phyloP scores from a whole-genome alignment of 176 grass and related monocot species.

The Zizania latifolia region DNA sequence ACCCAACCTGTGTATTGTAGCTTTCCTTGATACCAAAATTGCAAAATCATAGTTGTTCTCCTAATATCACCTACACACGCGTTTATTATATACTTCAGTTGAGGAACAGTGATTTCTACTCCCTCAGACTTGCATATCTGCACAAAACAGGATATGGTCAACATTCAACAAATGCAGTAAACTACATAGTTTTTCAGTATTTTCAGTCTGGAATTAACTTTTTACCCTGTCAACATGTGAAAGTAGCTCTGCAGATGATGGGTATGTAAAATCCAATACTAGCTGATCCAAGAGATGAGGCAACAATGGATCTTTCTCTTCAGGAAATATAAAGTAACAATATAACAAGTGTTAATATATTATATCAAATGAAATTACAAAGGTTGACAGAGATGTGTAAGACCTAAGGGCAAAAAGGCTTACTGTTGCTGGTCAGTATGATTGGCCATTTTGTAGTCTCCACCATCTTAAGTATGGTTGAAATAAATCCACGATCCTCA shows the following conservation, averaged over 20 bases:
- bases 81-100: conserved; percentile 53
- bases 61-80: conserved; percentile 83
- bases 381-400: background rate
- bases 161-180: conserved; percentile 14
- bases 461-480: conserved; percentile 71
- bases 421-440: conserved; percentile 96
- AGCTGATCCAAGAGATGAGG: conserved; percentile 61
- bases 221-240: conserved; percentile 66
- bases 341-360: conserved; percentile 17
- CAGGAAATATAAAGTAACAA: conserved; percentile 22
- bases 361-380: conserved; percentile 17
- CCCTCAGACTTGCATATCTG: conserved; percentile 85
- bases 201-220: background rate
- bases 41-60: conserved; percentile 64
- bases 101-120: conserved; percentile 39
- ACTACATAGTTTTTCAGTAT: background rate
- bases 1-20: conserved; percentile 42
- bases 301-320: conserved; percentile 77
- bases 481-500: conserved; percentile 87
- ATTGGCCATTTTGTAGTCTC: conserved; percentile 87
- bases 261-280: conserved; percentile 73
- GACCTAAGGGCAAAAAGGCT: conserved; percentile 27
- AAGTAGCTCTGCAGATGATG: conserved; percentile 71
- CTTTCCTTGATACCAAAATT: conserved; percentile 92
- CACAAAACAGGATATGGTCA: conserved; percentile 19